Base-by-base conservation (phyloP, 768 basidiomycete genomes). In the Chalciporus chontae region DNA sequence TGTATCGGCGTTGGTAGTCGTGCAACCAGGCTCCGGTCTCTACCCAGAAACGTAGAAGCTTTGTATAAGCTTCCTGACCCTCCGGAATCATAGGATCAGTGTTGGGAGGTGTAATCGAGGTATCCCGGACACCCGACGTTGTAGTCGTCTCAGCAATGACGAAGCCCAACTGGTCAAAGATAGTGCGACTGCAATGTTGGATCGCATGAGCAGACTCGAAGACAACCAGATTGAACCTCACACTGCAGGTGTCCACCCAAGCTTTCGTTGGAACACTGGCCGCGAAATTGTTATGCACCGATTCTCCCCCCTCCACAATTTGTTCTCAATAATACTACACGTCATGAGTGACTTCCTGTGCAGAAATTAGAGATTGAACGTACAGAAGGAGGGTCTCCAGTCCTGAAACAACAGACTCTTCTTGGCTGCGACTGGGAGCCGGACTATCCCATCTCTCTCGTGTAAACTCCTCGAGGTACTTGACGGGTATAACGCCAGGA, bases 21-120 rank as follows among this genome's bases (percentile, higher is more conserved):
- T 73, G 68, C 17, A 84, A 57, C 82, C 83, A 92, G 3, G 87
- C 78, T 36, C 77, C 69, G 8, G 85, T 67, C 62, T 93, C 90
- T 15, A 90, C 76, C 90, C 90, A 92, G 24, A 84, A 86, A 29
- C 90, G 79, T 42, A 92, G 74, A 4, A 92, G 74, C 59, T 76
- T 84, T 19, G 77, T 76, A 5, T 83, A 76, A 52, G 75, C 78
- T 48, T 73, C 71, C 50, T 68, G 75, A 15, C 83, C 84, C 34
- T 72, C 67, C 8, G 68, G 58, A 8, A 71, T 74, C 9, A 47
- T 58, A 14, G 72, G 58, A 51, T 86, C 80, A 4, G 81, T 80
- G 5, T 65, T 38, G 0, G 87, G 87, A 17, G 85, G 79, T 6
- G 69, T 71, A 11, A 90, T 67, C 1, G 73, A 74, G 5, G 66